These are phyloP conservation scores for Naematelia aurantialba DNA, from an alignment of 768 basidiomycete genomes.

Conservation along the genomic window DNA sequence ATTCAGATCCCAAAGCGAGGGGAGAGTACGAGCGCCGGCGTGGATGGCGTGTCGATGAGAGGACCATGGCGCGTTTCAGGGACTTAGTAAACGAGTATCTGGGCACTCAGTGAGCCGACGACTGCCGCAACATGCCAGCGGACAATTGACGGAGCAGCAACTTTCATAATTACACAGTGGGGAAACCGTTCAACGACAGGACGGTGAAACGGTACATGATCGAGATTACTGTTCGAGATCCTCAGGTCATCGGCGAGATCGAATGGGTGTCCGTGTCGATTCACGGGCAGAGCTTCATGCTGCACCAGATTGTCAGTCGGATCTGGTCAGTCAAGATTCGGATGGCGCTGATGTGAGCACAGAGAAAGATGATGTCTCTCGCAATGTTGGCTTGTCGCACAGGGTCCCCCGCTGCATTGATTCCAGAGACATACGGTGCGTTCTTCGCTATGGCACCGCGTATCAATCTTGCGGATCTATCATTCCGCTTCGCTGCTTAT, in stretches of 20 bases:
- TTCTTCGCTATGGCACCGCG: not conserved
- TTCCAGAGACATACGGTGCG: constrained; percentile 66
- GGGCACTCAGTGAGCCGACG: constrained; percentile 63
- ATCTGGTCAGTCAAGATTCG: constrained; percentile 14
- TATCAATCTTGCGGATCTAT: not conserved
- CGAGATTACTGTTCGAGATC: constrained; percentile 76
- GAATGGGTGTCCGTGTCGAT: constrained; percentile 93
- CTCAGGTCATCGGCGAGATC: constrained; percentile 81
- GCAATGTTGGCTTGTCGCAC: constrained; percentile 77
- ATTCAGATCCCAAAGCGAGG: constrained; percentile 17
- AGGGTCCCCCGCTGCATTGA: constrained; percentile 66
- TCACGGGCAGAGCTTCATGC: constrained; percentile 98
- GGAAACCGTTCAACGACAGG: constrained; percentile 74
- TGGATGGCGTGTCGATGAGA: constrained; percentile 62
- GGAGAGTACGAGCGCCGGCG: constrained; percentile 45
- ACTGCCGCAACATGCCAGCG: too few relatives aligned
- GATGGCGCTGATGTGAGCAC: constrained; percentile 1
- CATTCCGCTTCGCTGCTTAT: not conserved
- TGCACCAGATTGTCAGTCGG: constrained; percentile 75
- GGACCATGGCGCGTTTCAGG: constrained; percentile 60
- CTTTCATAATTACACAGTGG: constrained; percentile 96
- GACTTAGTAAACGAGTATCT: constrained; percentile 63
- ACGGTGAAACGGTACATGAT: constrained; percentile 86
- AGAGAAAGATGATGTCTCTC: constrained; percentile 96
- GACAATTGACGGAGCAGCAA: constrained; percentile 55